Percentiles rank a stretch among this genome's conserved stretches.
These are phyloP conservation scores for Vitis riparia DNA, from an alignment of 164 flowering plant species.

Conservation along the genomic window DNA sequence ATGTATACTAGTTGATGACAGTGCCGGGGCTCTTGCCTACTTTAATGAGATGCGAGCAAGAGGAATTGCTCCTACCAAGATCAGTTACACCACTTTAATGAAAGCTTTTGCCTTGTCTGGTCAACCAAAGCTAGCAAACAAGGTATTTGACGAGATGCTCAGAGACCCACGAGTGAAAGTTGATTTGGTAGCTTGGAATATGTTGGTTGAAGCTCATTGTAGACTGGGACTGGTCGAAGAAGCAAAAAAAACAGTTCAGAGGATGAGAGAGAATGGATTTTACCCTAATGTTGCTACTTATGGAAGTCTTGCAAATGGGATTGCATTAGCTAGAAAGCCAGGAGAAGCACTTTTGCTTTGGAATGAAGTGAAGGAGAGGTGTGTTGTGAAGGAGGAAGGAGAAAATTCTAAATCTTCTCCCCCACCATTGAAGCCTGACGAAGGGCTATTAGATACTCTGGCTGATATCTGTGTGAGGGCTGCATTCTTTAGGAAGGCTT, in stretches of 20 bases:
- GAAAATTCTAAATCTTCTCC: slow-evolving; percentile 22
- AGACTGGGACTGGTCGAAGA: slow-evolving; percentile 72
- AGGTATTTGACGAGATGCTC: slow-evolving; percentile 87
- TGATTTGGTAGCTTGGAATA: slow-evolving; percentile 91
- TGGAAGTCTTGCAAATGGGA: slow-evolving; percentile 88
- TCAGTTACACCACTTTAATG: slow-evolving; percentile 96
- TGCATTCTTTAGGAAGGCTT: slow-evolving; percentile 86
- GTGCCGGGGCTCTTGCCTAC: slow-evolving; percentile 75
- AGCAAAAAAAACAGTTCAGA: slow-evolving; percentile 62
- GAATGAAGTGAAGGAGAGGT: slow-evolving; percentile 88
- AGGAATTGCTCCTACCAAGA: slow-evolving; percentile 85
- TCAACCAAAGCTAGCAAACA: slow-evolving; percentile 81
- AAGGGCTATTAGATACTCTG: slow-evolving; percentile 74
- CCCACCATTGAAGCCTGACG: slow-evolving; percentile 80
- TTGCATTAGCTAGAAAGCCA: slow-evolving; percentile 82
- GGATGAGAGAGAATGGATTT: slow-evolving; percentile 73
- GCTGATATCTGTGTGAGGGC: slow-evolving; percentile 96
- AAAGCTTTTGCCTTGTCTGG: slow-evolving; percentile 82
- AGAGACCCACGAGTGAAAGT: slow-evolving; percentile 79
- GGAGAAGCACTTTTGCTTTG: slow-evolving; percentile 94
- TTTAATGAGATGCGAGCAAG: slow-evolving; percentile 88
- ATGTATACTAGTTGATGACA: slow-evolving; percentile 78
- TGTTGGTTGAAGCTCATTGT: slow-evolving; percentile 88
- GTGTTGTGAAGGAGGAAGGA: slow-evolving; percentile 27
- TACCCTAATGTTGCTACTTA: slow-evolving; percentile 81